A percentile compares a stretch with the other conserved stretches of the same genome.
phyloP scores from a whole-genome alignment of 2,329 filamentous ascomycete species.

The Alternaria tenuissima region DNA sequence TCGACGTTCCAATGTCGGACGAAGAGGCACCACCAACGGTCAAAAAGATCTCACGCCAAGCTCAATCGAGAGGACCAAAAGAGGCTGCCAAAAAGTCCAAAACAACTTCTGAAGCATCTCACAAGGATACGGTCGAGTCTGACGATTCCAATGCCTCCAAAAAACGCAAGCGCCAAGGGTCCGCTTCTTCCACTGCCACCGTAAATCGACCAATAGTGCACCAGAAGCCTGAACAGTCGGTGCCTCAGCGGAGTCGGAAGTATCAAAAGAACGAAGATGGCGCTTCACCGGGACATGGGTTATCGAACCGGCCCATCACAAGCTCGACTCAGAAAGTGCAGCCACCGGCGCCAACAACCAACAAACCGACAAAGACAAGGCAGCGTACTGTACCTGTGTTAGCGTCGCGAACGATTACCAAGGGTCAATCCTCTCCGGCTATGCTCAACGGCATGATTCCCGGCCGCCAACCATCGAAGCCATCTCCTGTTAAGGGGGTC shows the following conservation, averaged over 20 bases:
- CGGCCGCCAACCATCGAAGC: slow-evolving; percentile 24
- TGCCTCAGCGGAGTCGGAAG: slow-evolving; percentile 35
- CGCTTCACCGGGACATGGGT: slow-evolving; percentile 23
- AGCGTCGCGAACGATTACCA: slow-evolving; percentile 26
- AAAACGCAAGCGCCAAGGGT: slow-evolving; percentile 43
- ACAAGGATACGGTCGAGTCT: slow-evolving; percentile 27
- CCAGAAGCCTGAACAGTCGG: slow-evolving; percentile 15
- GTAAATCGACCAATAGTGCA: slow-evolving; percentile 17
- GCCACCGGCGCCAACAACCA: slow-evolving; percentile 15
- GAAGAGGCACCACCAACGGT: slow-evolving; percentile 32
- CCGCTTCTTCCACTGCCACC: slow-evolving; percentile 23
- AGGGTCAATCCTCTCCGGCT: slow-evolving; percentile 47
- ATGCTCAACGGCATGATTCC: slow-evolving; percentile 45
- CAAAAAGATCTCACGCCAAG: slow-evolving; percentile 26
- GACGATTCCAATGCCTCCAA: slow-evolving; percentile 41
- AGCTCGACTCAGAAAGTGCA: not conserved
- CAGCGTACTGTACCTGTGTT: slow-evolving; percentile 31
- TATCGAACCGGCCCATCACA: not conserved
- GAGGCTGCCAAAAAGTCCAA: slow-evolving; percentile 1
- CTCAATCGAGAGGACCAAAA: slow-evolving; percentile 19
- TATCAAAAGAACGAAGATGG: slow-evolving; percentile 36
- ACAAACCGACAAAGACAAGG: slow-evolving; percentile 41
- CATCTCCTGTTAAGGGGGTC: slow-evolving; percentile 22
- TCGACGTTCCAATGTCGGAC: slow-evolving; percentile 39
- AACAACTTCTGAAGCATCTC: slow-evolving; percentile 8